These are phyloP conservation scores for Umbelopsis sp. DNA, from an alignment of 192 early-diverging fungal genomes.

Conservation along the genomic window DNA sequence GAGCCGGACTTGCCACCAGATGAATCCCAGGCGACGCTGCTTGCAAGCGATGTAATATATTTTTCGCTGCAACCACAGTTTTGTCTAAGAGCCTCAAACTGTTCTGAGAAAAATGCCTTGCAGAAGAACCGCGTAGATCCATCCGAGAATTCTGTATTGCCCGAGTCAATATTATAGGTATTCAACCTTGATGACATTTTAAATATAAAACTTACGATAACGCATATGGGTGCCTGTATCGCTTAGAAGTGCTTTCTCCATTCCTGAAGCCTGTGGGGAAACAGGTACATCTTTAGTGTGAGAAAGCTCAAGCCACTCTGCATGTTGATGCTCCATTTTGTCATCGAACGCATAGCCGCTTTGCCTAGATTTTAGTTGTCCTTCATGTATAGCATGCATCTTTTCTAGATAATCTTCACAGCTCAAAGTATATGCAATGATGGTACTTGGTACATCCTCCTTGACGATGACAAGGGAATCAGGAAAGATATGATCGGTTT, in stretches of 20 bases:
- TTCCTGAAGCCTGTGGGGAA: conserved; percentile 24
- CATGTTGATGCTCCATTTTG: not conserved
- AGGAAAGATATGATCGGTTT: conserved; percentile 86
- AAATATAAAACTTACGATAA: conserved; percentile 52
- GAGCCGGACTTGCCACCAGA: conserved; percentile 93
- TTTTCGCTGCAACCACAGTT: conserved; percentile 83
- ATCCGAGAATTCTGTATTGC: conserved; percentile 63
- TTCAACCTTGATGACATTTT: not conserved
- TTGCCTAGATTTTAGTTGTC: not conserved
- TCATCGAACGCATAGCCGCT: not conserved
- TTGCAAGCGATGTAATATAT: conserved; percentile 83
- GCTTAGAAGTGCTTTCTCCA: conserved; percentile 62
- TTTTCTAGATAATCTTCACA: conserved; percentile 71
- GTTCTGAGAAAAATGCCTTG: conserved; percentile 90
- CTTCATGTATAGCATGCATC: conserved; percentile 40
- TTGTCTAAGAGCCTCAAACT: conserved; percentile 88
- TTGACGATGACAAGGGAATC: conserved; percentile 85
- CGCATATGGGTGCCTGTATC: conserved; percentile 74
- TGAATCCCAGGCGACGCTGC: conserved; percentile 84
- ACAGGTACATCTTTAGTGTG: not conserved
- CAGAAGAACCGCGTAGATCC: conserved; percentile 81
- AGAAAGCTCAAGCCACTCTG: conserved; percentile 5
- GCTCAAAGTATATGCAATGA: conserved; percentile 85
- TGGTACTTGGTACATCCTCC: conserved; percentile 91
- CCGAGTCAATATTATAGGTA: not conserved